Base-by-base conservation (phyloP, 208 protist genomes). In the Sergeia podlipaevii region DNA sequence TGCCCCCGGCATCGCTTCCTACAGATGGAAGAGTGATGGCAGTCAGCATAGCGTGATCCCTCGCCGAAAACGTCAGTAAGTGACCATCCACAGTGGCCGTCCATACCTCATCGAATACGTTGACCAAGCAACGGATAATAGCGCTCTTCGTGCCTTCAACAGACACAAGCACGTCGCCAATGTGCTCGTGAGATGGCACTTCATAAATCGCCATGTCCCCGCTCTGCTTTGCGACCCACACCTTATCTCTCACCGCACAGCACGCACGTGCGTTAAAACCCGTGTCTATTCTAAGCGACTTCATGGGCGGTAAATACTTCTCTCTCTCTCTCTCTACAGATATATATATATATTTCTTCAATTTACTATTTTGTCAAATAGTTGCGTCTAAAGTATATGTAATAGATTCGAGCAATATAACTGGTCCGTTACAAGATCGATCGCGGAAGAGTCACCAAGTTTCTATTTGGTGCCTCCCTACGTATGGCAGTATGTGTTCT, bases 71-170 rank as follows among this genome's bases (percentile, higher is more conserved):
- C 34, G 80, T 68, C 38, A 78, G 54, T n/a, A 93, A 38, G 7
- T 70, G 46, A 3, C 86, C 82, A 28, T 50, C 58, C 1, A 27
- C 56, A 6, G 66, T 82, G 27, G 65, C 64, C 8, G 60, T 62
- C 86, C 86, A 93, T 1, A 93, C 61, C 44, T 90, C 76, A 18
- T 62, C 66, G 18, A 75, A 61, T 8, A 89, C 86, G 4, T 69
- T 37, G 18, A 42, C 52, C 17, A 93, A 52, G n/a, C 33, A 34
- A 15, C 51, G 57, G 18, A 86, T 54, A 28, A 83, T 58, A 23
- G 60, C 53, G 10, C 39, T 30, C 0, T 37, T 36, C 0, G 27
- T 47, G 32, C 47, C 70, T n/a, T 56, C 52, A 1, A 59, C 33
- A 4, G n/a, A 13, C 11, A 85, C 29, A 2, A 34, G 8, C n/a